Evolutionary conservation across 345 rosid species (phyloP).

Genomic region (Adansonia digitata): DNA sequence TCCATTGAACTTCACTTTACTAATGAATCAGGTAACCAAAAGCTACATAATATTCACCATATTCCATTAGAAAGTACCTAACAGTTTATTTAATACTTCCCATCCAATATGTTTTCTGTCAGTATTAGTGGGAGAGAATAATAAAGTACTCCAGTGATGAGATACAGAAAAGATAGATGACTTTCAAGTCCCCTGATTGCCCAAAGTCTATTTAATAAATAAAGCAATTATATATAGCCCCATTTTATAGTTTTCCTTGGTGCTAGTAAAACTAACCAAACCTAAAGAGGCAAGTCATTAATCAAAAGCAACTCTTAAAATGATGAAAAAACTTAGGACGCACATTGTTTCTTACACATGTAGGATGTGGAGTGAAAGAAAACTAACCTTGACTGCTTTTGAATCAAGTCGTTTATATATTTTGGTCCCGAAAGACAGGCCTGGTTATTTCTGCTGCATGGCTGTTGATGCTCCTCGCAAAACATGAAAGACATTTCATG

Average conservation of each 20-base stretch:
- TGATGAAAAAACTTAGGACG: neutral
- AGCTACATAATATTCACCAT: neutral
- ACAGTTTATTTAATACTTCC: neutral
- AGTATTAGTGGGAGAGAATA: neutral
- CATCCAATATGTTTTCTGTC: neutral
- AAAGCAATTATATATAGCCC: neutral
- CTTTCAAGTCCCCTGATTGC: neutral
- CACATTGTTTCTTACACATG: neutral
- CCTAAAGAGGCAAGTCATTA: neutral
- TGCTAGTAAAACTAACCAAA: neutral
- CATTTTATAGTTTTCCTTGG: neutral
- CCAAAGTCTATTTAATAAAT: neutral
- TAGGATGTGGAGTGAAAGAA: conserved; percentile 5
- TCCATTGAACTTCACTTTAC: neutral
- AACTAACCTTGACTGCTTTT: conserved; percentile 47
- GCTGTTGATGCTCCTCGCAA: conserved; percentile 36
- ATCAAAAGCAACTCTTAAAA: neutral
- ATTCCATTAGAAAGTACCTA: neutral
- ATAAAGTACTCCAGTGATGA: neutral
- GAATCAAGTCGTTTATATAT: conserved; percentile 49
- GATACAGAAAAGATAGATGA: neutral
- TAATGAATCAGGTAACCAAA: neutral
- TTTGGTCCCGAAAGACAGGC: conserved; percentile 46
- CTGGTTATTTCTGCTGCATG: conserved; percentile 43
- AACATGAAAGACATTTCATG: conserved; percentile 5